Base-by-base conservation (phyloP, 257 asterid genomes). In the Capsicum pubescens region DNA sequence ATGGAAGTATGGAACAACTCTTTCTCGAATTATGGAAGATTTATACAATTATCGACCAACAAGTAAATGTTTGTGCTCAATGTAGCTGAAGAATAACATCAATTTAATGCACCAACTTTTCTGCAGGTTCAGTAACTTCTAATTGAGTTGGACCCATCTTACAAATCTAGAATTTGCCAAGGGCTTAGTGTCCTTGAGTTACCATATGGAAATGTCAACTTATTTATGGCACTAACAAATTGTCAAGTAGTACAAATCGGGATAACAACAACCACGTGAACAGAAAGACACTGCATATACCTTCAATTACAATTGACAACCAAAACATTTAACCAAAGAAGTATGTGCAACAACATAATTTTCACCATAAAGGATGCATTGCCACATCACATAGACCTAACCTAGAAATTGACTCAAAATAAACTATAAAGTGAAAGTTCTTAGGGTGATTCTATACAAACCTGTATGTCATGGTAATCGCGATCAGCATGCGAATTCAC, bases 401-500 rank as follows among this genome's bases (percentile, higher is more conserved):
- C 46, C 61, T 74, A 12, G 61, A 12, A 50, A 74, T 50, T 21
- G 21, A 19, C 44, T 21, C 60, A 50, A 74, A 12, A 72, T 14
- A 74, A 50, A 26, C 61, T 50, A 48, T 50, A 74, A 50, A 74
- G 21, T 50, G 81, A 74, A 74, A 12, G n/a, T 39, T 46, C 54
- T 4, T 9, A 70, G 46, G 72, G 52, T 68, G 52, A 69, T 39
- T 50, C 61, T 74, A 69, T 50, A 86, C 90, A 82, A 85, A 97
- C 99, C 99, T 97, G 99, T 94, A 97, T 93, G 88, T 97, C 99
- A 87, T 97, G 99, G 89, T 85, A 94, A 84, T 93, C 99, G 88
- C 93, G 91, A 85, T 98, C 99, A 79, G 97, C 97, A 87, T 92
- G 93, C 57, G 99, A 94, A 90, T 90, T 90, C 82, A 92, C 87